phyloP scores from a whole-genome alignment of 2,329 filamentous ascomycete genomes.

The Trichoderma sp. region DNA sequence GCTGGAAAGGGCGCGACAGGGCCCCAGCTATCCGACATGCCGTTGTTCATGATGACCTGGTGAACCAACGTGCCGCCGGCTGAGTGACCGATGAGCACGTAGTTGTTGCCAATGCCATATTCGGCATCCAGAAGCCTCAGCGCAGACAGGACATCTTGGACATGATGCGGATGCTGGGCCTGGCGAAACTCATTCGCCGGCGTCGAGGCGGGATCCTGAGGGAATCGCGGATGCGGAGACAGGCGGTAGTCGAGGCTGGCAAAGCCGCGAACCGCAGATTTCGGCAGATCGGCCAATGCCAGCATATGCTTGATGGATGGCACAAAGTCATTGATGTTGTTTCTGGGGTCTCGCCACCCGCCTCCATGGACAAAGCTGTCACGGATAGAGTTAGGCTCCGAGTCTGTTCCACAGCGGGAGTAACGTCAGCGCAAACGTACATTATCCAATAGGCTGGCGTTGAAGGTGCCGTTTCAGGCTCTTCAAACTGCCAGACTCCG shows the following conservation, averaged over 20 bases:
- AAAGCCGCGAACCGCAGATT: conserved; percentile 54
- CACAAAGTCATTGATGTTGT: conserved; percentile 45
- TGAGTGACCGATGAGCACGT: conserved; percentile 61
- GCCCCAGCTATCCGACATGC: conserved; percentile 27
- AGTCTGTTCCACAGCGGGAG: background rate
- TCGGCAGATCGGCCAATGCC: conserved; percentile 27
- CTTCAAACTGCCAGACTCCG: conserved; percentile 43
- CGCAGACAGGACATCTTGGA: conserved; percentile 55
- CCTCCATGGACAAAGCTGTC: conserved; percentile 59
- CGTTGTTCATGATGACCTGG: conserved; percentile 54
- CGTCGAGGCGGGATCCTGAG: conserved; percentile 34
- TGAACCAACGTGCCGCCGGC: conserved; percentile 63
- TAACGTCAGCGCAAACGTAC: conserved; percentile 26
- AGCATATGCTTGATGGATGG: conserved; percentile 45
- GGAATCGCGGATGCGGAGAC: conserved; percentile 49
- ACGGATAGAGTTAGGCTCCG: conserved; percentile 14
- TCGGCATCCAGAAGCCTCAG: conserved; percentile 47
- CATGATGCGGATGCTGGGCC: conserved; percentile 58
- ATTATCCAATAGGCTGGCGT: conserved; percentile 37
- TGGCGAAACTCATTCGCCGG: conserved; percentile 36
- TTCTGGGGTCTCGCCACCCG: conserved; percentile 59
- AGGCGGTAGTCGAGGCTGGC: conserved; percentile 64
- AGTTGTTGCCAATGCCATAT: conserved; percentile 47
- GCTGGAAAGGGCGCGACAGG: conserved; percentile 41
- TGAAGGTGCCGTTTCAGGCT: conserved; percentile 18